These are phyloP conservation scores for Exobasidium cylindrosporum DNA, from an alignment of 1,284 basidiomycete species.

Conservation along the genomic window DNA sequence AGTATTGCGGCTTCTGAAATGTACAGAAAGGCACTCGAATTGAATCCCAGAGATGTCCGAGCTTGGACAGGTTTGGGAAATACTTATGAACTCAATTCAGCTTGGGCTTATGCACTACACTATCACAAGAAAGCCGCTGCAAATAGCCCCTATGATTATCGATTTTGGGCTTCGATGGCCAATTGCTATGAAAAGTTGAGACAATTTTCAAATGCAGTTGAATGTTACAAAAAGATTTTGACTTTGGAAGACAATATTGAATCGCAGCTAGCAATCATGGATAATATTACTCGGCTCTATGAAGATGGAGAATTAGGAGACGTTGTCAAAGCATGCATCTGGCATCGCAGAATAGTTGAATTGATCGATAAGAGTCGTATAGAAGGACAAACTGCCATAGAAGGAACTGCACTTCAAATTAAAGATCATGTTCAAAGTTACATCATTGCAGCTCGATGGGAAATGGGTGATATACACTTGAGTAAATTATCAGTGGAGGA, in stretches of 20 bases:
- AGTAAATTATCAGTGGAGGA: constrained; percentile 17
- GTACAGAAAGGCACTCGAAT: constrained; percentile 90
- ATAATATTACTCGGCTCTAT: constrained; percentile 47
- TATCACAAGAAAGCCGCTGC: constrained; percentile 96
- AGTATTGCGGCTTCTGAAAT: constrained; percentile 97
- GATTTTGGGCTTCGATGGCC: constrained; percentile 92
- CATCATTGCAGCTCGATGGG: constrained; percentile 48
- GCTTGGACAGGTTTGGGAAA: constrained; percentile 99
- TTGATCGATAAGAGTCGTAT: constrained; percentile 28
- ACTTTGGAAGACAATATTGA: constrained; percentile 4
- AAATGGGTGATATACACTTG: constrained; percentile 48
- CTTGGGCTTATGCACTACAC: constrained; percentile 91
- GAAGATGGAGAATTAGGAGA: constrained; percentile 34
- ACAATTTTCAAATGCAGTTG: constrained; percentile 35
- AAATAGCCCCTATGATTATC: constrained; percentile 83
- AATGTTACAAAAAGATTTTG: constrained; percentile 51
- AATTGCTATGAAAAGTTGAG: constrained; percentile 86
- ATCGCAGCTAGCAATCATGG: constrained; percentile 32
- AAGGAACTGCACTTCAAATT: background rate
- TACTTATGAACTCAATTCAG: constrained; percentile 91
- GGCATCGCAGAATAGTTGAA: constrained; percentile 50
- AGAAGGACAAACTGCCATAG: constrained; percentile 4
- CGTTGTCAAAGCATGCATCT: constrained; percentile 14
- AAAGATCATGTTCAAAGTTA: constrained; percentile 24
- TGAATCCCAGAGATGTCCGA: constrained; percentile 83